Evolutionary conservation across 2,329 filamentous ascomycete species (phyloP), one percentile per base, ranked within the genome.

Genomic region (Aspergillus sp.): DNA sequence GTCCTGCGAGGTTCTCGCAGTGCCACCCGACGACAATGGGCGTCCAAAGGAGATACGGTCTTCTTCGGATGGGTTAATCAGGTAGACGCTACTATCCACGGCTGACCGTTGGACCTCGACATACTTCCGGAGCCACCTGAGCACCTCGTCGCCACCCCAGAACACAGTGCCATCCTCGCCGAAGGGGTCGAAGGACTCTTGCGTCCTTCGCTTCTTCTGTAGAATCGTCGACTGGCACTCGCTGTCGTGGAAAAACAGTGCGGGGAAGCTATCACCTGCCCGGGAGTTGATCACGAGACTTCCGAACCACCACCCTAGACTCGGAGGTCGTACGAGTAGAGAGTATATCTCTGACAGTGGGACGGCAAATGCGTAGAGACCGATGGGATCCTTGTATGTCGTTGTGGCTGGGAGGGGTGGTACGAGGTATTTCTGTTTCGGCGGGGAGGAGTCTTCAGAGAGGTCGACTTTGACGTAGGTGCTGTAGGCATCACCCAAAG

Each of bases 261-360:
- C 91, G 0, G 94, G 94, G 61, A 97, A 96, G 68, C 89, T 94
- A 68, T 97, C 92, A 3, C 95, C 95, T 0, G 88, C 86, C 11
- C 89, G 81, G 1, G 89, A 91, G 69, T 99, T 99, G 76, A 99
- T 90, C 52, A 99, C 88, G 23, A 99, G 75, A 58, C 91, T 96
- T 31, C 94, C 94, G 70, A 95, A 97, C 94, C 94, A 99, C 95
- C 94, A 99, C 14, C 94, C 95, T 6, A 96, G 75, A 69, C 91
- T 97, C 4, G 94, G 95, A 3, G 93, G 93, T 2, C 94, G 85
- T 36, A 99, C 87, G 6, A 96, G 80, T 4, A 99, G 80, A 23
- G 90, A 96, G 73, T 95, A 99, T 55, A 99, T 87, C 58, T 93
- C 89, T 60, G 85, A 90, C 25, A 97, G 82, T 1, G 94, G 94